phyloP scores from a whole-genome alignment of 805 yeast genomes.

The Wickerhamia fluorescens region DNA sequence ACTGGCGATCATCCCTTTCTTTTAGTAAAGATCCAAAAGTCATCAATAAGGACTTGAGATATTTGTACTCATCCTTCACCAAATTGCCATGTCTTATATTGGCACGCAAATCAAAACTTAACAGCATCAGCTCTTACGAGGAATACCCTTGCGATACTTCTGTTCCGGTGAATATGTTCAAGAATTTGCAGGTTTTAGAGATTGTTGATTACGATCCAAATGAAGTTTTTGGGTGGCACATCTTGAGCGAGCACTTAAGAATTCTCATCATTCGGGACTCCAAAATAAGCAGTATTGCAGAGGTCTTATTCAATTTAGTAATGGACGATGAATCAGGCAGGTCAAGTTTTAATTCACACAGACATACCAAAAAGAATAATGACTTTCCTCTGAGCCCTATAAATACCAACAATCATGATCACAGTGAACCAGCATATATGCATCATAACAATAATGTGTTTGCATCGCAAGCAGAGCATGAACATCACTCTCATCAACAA shows the following conservation, averaged over 20 bases:
- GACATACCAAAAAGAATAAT: conserved; percentile 12
- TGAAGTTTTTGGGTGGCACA: conserved; percentile 61
- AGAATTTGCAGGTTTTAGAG: conserved; percentile 56
- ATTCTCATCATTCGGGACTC: conserved; percentile 48
- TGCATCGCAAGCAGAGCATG: background rate
- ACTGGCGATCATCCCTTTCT: conserved; percentile 29
- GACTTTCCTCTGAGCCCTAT: conserved; percentile 2
- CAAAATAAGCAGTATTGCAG: conserved; percentile 45
- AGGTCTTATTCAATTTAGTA: conserved; percentile 45
- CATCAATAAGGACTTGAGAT: conserved; percentile 44
- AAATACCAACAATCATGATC: background rate
- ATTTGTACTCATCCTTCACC: conserved; percentile 56
- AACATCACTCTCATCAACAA: conserved; percentile 4
- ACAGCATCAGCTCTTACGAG: conserved; percentile 53
- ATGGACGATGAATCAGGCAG: conserved; percentile 45
- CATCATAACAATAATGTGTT: background rate
- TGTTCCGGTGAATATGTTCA: conserved; percentile 56
- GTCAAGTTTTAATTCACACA: conserved; percentile 21
- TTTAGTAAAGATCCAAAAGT: conserved; percentile 36
- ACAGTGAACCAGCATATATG: background rate
- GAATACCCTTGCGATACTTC: conserved; percentile 69
- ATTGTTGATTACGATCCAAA: conserved; percentile 55
- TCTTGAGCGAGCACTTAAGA: conserved; percentile 45
- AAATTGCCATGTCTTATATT: conserved; percentile 58
- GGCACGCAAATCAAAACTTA: conserved; percentile 53